These are phyloP conservation scores for Penicillium sp. DNA, from an alignment of 2,329 filamentous ascomycete species.

Conservation along the genomic window DNA sequence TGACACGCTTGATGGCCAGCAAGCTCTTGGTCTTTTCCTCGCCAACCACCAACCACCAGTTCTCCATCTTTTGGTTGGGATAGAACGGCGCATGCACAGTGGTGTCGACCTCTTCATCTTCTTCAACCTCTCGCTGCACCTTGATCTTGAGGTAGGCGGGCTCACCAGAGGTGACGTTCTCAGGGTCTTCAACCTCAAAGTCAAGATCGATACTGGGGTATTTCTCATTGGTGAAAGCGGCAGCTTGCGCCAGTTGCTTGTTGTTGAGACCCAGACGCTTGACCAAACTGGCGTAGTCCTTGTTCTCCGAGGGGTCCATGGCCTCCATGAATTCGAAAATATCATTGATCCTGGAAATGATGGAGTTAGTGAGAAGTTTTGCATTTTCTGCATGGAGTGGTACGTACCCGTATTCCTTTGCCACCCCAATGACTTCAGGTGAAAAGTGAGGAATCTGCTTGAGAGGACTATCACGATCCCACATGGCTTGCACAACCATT, in stretches of 20 bases:
- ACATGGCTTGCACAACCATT: constrained; percentile 98
- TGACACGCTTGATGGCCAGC: constrained; percentile 89
- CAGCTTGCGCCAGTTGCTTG: constrained; percentile 78
- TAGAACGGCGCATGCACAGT: constrained; percentile 95
- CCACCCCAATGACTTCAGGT: constrained; percentile 73
- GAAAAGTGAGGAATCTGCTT: constrained; percentile 97
- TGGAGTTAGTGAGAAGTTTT: constrained; percentile 25
- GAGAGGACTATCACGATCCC: constrained; percentile 92
- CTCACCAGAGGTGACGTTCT: constrained; percentile 71
- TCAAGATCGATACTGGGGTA: constrained; percentile 93
- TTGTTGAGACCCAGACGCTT: constrained; percentile 73
- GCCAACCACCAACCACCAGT: constrained; percentile 96
- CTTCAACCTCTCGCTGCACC: constrained; percentile 75
- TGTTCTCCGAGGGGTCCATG: constrained; percentile 93
- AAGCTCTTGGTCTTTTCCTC: constrained; percentile 84
- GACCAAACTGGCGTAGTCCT: constrained; percentile 70
- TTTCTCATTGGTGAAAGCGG: constrained; percentile 89
- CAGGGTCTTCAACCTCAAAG: constrained; percentile 75
- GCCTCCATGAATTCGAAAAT: constrained; percentile 98
- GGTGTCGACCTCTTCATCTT: constrained; percentile 67
- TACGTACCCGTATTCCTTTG: constrained; percentile 68
- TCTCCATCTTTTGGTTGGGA: constrained; percentile 85
- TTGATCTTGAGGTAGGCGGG: constrained; percentile 77
- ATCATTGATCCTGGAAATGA: constrained; percentile 66
- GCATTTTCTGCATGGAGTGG: not conserved